Base-by-base conservation (phyloP, 176 grass and related monocot genomes). In the Hyparrhenia diplandra region DNA sequence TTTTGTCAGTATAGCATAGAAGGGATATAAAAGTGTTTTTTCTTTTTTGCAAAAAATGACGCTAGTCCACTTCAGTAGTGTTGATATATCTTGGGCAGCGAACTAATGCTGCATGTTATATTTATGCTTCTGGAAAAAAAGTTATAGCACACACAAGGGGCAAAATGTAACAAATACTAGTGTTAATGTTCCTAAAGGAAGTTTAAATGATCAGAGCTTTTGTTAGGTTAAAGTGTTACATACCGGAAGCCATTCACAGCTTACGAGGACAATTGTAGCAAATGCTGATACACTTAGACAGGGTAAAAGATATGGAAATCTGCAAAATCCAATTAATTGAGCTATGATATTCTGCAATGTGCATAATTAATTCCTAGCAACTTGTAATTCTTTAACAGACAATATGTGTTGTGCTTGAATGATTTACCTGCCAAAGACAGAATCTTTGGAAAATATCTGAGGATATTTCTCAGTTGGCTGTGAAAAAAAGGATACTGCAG, bases 381-480 rank as follows among this genome's bases (percentile, higher is more conserved):
- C 36, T 55, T 24, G 39, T 57, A 54, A 54, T 54, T 21, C 2
- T 20, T 21, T 45, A 60, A 80, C 25, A 16, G 35, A 64, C 11
- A 71, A 54, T 23, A 57, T 73, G 71, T 73, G 46, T 30, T 88
- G 28, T 1, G 5, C 37, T n/a, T 80, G 29, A 1, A 74, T 11
- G 10, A 65, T 77, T 21, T 97, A 97, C 91, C 94, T 90, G 31
- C 85, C 85, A 40, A 94, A 86, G 20, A 92, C 41, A 28, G 94
- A 91, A 18, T 88, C 40, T 17, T 75, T 67, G 1, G 77, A 89
- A 80, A 97, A 92, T 64, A 76, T 43, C 61, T 88, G 51, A 35
- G 94, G 94, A 71, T 87, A 92, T 79, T 97, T 92, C 75, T 97
- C 94, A 62, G 59, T 81, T 34, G 91, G 94, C 94, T 97, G 51